These are phyloP conservation scores for Boletus speciosus DNA, from an alignment of 768 basidiomycete species.

Conservation along the genomic window DNA sequence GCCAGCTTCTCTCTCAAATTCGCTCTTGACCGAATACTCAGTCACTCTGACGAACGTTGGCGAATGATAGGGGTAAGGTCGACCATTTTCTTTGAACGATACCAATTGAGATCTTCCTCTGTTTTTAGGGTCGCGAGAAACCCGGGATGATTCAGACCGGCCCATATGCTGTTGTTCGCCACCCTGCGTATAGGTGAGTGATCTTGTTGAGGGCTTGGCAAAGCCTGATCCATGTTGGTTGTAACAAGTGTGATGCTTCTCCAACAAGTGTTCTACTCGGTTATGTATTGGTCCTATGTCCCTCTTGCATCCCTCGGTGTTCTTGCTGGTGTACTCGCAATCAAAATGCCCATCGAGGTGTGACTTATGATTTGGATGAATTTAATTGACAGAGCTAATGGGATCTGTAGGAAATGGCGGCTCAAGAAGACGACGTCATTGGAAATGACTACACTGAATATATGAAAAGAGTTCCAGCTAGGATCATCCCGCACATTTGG, in stretches of 20 bases:
- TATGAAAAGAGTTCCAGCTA: conserved; percentile 28
- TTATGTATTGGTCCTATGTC: conserved; percentile 35
- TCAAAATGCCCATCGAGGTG: conserved; percentile 37
- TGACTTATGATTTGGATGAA: not conserved
- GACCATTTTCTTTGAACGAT: not conserved
- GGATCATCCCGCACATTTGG: conserved; percentile 31
- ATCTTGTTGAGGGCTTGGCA: not conserved
- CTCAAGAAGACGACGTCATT: conserved; percentile 21
- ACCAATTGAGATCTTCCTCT: not conserved
- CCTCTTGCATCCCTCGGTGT: conserved; percentile 29
- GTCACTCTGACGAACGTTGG: conserved; percentile 27
- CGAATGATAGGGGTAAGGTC: conserved; percentile 32
- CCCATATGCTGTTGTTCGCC: conserved; percentile 37
- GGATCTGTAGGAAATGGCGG: conserved; percentile 27
- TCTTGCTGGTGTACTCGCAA: conserved; percentile 23
- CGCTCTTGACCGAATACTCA: conserved; percentile 8
- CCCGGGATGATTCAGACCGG: conserved; percentile 28
- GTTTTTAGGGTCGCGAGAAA: conserved; percentile 29
- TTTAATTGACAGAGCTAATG: not conserved
- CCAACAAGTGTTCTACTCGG: conserved; percentile 23
- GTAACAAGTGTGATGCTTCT: conserved; percentile 21
- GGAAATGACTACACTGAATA: conserved; percentile 30
- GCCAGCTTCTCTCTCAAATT: conserved; percentile 19
- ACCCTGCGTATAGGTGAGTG: conserved; percentile 35
- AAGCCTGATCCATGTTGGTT: not conserved